These are phyloP conservation scores for Euryodendron excelsum DNA, from an alignment of 148 eudicot species.

Conservation along the genomic window DNA sequence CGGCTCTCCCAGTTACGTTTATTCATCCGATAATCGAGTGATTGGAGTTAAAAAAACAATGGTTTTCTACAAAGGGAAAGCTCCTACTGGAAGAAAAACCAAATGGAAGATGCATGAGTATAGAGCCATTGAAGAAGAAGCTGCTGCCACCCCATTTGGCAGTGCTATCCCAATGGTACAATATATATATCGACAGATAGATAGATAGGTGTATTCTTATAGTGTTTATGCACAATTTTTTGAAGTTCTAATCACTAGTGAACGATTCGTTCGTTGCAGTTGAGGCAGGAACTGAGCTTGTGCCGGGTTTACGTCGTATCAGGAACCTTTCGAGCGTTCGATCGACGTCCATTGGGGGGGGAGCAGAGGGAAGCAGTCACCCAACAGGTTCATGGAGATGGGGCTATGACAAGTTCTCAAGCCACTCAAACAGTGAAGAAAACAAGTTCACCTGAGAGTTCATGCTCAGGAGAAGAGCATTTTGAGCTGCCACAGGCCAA, in stretches of 20 bases:
- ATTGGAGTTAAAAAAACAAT: slow-evolving; percentile 59
- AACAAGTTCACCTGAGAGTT: slow-evolving; percentile 17
- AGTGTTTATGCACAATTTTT: too few species aligned
- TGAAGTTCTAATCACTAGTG: background rate
- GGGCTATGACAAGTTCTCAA: background rate
- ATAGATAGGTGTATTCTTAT: too few species aligned
- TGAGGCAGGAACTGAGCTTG: slow-evolving; percentile 51
- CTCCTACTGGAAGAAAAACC: slow-evolving; percentile 50
- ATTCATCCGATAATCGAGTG: slow-evolving; percentile 29
- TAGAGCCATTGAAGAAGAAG: slow-evolving; percentile 36
- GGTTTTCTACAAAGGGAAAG: slow-evolving; percentile 59
- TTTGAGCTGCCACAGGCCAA: background rate
- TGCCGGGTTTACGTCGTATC: slow-evolving; percentile 65
- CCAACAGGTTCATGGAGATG: background rate
- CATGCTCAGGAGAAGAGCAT: slow-evolving; percentile 18
- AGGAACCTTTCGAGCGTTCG: slow-evolving; percentile 56
- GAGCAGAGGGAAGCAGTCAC: background rate
- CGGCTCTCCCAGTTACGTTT: slow-evolving; percentile 49
- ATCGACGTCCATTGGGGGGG: slow-evolving; percentile 51
- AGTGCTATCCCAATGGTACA: slow-evolving; percentile 34
- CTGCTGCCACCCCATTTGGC: slow-evolving; percentile 6
- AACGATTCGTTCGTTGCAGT: slow-evolving; percentile 30
- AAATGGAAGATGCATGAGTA: slow-evolving; percentile 68
- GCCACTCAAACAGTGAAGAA: background rate
- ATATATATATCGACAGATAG: too few species aligned